These are phyloP conservation scores for Glomus cerebriforme DNA, from an alignment of 192 early-diverging fungal genomes.

Conservation along the genomic window DNA sequence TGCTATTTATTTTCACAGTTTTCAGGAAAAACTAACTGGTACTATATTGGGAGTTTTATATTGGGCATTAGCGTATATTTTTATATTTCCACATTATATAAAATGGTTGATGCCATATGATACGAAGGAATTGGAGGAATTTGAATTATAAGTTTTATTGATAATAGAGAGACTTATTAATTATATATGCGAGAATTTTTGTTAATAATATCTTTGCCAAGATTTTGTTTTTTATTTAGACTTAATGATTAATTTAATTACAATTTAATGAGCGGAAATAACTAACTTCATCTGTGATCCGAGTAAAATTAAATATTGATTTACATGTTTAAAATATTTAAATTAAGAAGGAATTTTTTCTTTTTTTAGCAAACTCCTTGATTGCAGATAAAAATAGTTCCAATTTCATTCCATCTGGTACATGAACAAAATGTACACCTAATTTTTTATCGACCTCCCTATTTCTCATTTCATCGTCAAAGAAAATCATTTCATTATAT, in stretches of 20 bases:
- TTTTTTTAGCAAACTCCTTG: conserved; percentile 6
- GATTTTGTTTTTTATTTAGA: too few relatives aligned
- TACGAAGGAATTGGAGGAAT: neutral
- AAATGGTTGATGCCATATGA: neutral
- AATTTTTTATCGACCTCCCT: conserved; percentile 37
- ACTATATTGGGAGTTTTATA: conserved; percentile 65
- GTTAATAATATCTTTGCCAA: too few relatives aligned
- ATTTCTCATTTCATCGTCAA: conserved; percentile 49
- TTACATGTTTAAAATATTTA: too few relatives aligned
- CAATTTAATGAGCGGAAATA: too few relatives aligned
- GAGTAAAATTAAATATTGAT: too few relatives aligned
- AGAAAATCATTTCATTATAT: conserved; percentile 51
- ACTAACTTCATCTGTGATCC: too few relatives aligned
- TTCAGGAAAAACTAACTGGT: conserved; percentile 69
- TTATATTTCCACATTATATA: neutral
- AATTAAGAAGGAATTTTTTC: too few relatives aligned
- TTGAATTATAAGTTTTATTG: neutral
- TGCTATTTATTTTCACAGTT: conserved; percentile 76
- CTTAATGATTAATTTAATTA: too few relatives aligned
- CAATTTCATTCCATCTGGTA: conserved; percentile 37
- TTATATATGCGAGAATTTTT: too few relatives aligned
- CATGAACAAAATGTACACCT: conserved; percentile 45
- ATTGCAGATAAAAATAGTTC: conserved; percentile 31
- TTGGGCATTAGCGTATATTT: conserved; percentile 47
- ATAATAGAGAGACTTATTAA: too few relatives aligned